These are phyloP conservation scores for Lactarius quietus DNA, from an alignment of 768 basidiomycete species.

Conservation along the genomic window DNA sequence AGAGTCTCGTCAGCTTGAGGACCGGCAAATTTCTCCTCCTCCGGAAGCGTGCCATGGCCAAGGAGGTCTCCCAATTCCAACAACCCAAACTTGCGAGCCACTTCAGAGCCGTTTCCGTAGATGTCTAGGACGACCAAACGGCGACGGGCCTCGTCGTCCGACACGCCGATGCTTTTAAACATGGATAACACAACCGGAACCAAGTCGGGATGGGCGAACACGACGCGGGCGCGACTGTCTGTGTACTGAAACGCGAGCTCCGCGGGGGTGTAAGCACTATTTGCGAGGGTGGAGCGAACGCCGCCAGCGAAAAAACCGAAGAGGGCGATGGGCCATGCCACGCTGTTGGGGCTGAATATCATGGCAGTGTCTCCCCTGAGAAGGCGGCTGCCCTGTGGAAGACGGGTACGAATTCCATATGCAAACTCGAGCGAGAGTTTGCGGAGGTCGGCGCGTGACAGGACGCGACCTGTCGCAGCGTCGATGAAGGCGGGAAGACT, in stretches of 20 bases:
- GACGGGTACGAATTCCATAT: constrained; percentile 47
- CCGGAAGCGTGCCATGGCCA: constrained; percentile 42
- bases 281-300: constrained; percentile 66
- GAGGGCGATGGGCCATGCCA: constrained; percentile 51
- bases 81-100: constrained; percentile 34
- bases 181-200: constrained; percentile 53
- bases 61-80: constrained; percentile 49
- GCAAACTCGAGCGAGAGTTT: constrained; percentile 54
- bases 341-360: constrained; percentile 66
- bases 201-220: constrained; percentile 64
- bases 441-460: constrained; percentile 55
- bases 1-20: constrained; percentile 51
- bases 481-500: constrained; percentile 59
- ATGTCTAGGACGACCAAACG: constrained; percentile 54
- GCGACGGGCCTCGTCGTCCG: constrained; percentile 44
- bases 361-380: constrained; percentile 58
- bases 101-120: constrained; percentile 9
- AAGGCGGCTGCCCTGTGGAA: constrained; percentile 30
- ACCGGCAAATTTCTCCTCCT: constrained; percentile 56
- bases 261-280: constrained; percentile 59
- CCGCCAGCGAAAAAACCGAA: constrained; percentile 59
- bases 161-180: constrained; percentile 48
- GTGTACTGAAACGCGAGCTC: constrained; percentile 72
- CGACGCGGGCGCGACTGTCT: constrained; percentile 59
- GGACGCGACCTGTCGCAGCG: constrained; percentile 49